Evolutionary conservation across 345 rosid genomes (phyloP), one percentile per base, ranked within the genome.

Genomic region (Gossypioides kirkii): DNA sequence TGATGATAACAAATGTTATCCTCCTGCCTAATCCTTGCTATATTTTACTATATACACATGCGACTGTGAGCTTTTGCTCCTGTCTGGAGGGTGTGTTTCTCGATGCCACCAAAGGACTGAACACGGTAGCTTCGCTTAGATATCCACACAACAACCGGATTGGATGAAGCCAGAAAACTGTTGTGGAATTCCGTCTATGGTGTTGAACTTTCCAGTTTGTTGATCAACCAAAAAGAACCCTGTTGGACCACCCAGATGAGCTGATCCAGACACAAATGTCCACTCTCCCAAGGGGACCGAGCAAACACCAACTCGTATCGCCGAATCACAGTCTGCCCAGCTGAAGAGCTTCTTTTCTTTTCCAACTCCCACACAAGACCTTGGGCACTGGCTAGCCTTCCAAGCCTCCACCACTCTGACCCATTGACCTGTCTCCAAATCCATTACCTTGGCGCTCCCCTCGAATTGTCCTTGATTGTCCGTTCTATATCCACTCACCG

Each of bases 401-500:
- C 89, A 90, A 12, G 72, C 84, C 13, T 68, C 81, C 3, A 79
- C 87, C 0, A 78, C 77, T 68, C 71, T 76, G 47, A 72, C 73
- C 95, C 95, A 89, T 49, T 68, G 55, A 36, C 81, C 80, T 45
- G 83, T 56, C 18, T 59, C 82, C 6, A 72, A 18, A 1, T 45
- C 82, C 52, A 77, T 68, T 1, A 56, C 69, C 74, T 87, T 90
- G 0, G 87, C 92, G 60, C 84, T 85, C 2, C 70, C 84, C 12
- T 81, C 86, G n/a, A 87, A 87, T 61, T 20, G 70, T 0, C 94
- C 92, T 55, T 86, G 94, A 41, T 43, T 69, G 6, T 86, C 86
- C 1, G 92, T 90, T 43, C 70, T 22, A 73, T 86, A 88, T n/a
- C 92, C 95, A 52, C 95, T 84, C 25, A 90, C 84, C 2, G 79